A percentile compares a stretch with the other conserved stretches of the same genome.
Conservation (phyloP, 2,329 filamentous ascomycete species). For the Fusarium sublunatum region DNA sequence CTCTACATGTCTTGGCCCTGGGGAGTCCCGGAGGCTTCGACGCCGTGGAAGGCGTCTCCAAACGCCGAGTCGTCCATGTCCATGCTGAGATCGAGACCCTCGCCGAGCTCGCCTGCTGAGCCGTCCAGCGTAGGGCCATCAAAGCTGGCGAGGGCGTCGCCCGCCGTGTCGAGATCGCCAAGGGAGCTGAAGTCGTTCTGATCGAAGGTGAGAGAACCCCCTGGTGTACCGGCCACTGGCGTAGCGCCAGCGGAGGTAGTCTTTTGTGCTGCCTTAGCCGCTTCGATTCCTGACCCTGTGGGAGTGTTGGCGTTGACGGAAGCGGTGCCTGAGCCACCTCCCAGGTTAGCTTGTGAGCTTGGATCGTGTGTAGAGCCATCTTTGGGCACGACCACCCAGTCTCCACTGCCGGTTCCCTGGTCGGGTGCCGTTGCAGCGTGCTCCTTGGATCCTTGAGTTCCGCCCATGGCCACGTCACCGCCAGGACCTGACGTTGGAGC, state of each 20-base stretch:
- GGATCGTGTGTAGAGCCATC: constrained; percentile 61
- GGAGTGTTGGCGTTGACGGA: constrained; percentile 49
- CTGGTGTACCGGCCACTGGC: constrained; percentile 50
- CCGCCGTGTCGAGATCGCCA: constrained; percentile 75
- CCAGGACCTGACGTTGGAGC: constrained; percentile 58
- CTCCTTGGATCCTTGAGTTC: constrained; percentile 55
- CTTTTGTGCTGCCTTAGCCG: constrained; percentile 37
- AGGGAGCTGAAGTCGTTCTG: constrained; percentile 72
- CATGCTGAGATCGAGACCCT: constrained; percentile 69
- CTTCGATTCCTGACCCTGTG: constrained; percentile 33
- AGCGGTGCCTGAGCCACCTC: constrained; percentile 25
- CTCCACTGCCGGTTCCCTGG: constrained; percentile 66
- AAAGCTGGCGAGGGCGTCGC: constrained; percentile 76
- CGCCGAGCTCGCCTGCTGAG: constrained; percentile 60
- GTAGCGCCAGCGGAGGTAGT: constrained; percentile 39
- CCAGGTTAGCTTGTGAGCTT: constrained; percentile 25
- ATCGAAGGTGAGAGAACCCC: constrained; percentile 60
- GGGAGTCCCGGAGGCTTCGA: constrained; percentile 57
- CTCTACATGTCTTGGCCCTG: constrained; percentile 51
- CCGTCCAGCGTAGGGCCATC: constrained; percentile 65
- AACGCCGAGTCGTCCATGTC: constrained; percentile 85
- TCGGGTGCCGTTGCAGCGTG: constrained; percentile 58
- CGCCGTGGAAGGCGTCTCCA: constrained; percentile 82
- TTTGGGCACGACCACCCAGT: constrained; percentile 82
- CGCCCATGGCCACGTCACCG: constrained; percentile 63